A percentile compares a stretch with the other conserved stretches of the same genome.
These are phyloP conservation scores for Myxozyma neotropica DNA, from an alignment of 805 yeast genomes.

Conservation along the genomic window DNA sequence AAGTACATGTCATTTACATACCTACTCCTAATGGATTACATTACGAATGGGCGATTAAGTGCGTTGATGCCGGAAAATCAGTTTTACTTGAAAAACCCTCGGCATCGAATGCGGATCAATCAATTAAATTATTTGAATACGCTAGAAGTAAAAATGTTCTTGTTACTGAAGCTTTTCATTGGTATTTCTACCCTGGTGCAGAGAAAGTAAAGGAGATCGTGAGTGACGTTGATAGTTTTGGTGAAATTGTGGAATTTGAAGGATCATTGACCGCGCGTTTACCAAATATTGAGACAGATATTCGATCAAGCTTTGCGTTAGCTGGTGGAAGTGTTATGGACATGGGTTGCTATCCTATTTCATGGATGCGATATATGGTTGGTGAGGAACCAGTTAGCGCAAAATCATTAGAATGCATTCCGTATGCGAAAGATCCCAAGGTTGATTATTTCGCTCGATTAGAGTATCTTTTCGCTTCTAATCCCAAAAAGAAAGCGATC, in stretches of 20 bases:
- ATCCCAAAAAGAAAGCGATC: slow-evolving; percentile 6
- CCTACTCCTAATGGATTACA: slow-evolving; percentile 32
- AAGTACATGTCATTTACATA: slow-evolving; percentile 27
- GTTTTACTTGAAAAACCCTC: slow-evolving; percentile 31
- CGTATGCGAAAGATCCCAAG: slow-evolving; percentile 9
- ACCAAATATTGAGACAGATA: not conserved
- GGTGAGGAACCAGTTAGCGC: slow-evolving; percentile 24
- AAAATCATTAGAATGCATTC: not conserved
- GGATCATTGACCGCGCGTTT: slow-evolving; percentile 12
- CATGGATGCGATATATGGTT: slow-evolving; percentile 29
- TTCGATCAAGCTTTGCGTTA: slow-evolving; percentile 13
- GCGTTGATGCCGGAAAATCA: slow-evolving; percentile 24
- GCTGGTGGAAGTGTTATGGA: slow-evolving; percentile 32
- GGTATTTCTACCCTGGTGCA: slow-evolving; percentile 31
- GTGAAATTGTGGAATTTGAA: slow-evolving; percentile 20
- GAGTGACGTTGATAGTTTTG: slow-evolving; percentile 20
- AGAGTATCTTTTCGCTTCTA: slow-evolving; percentile 19
- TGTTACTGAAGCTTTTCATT: slow-evolving; percentile 29
- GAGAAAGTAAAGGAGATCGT: slow-evolving; percentile 15
- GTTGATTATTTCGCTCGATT: slow-evolving; percentile 17
- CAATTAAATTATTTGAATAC: slow-evolving; percentile 16
- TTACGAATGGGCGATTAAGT: slow-evolving; percentile 32
- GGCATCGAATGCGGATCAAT: slow-evolving; percentile 27
- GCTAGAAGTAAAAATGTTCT: slow-evolving; percentile 19
- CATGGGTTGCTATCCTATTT: slow-evolving; percentile 32